These are phyloP conservation scores for Conoideocrella luteorostrata DNA, from an alignment of 2,329 filamentous ascomycete species.

Conservation along the genomic window DNA sequence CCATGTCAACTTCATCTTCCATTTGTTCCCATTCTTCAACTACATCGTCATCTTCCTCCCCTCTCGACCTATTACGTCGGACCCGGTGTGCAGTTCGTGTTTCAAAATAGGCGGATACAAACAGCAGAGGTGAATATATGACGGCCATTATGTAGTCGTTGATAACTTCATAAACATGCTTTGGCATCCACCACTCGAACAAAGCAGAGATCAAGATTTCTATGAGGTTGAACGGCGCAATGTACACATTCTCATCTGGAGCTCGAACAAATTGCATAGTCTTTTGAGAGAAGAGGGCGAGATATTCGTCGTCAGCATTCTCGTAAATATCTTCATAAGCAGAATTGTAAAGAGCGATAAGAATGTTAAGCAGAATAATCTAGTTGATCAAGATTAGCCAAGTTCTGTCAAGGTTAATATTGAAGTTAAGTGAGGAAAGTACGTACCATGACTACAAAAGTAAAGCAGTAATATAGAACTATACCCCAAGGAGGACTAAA, in stretches of 20 bases:
- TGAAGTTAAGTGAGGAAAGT: not conserved
- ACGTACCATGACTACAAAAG: slow-evolving; percentile 90
- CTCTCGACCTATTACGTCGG: slow-evolving; percentile 64
- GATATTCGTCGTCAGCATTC: slow-evolving; percentile 90
- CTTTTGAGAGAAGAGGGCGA: slow-evolving; percentile 87
- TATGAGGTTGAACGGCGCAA: slow-evolving; percentile 89
- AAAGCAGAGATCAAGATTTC: slow-evolving; percentile 75
- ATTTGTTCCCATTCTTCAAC: slow-evolving; percentile 93
- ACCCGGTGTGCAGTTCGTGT: slow-evolving; percentile 60
- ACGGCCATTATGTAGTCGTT: slow-evolving; percentile 86
- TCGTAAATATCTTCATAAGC: slow-evolving; percentile 93
- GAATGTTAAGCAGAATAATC: slow-evolving; percentile 80
- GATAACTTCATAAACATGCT: slow-evolving; percentile 63
- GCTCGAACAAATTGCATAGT: slow-evolving; percentile 96
- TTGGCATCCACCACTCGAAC: slow-evolving; percentile 94
- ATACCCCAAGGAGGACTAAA: slow-evolving; percentile 92
- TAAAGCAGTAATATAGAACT: slow-evolving; percentile 95
- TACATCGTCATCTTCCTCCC: slow-evolving; percentile 84
- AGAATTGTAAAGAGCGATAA: slow-evolving; percentile 95
- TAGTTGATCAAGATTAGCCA: slow-evolving; percentile 15
- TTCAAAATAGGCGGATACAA: slow-evolving; percentile 71
- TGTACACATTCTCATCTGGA: slow-evolving; percentile 97
- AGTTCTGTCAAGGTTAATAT: not conserved
- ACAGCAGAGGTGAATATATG: slow-evolving; percentile 76
- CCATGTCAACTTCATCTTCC: slow-evolving; percentile 64